A percentile compares a stretch with the other conserved stretches of the same genome.
Evolutionary conservation across 176 grass and related monocot species (phyloP).

Genomic region (Phoenix dactylifera): DNA sequence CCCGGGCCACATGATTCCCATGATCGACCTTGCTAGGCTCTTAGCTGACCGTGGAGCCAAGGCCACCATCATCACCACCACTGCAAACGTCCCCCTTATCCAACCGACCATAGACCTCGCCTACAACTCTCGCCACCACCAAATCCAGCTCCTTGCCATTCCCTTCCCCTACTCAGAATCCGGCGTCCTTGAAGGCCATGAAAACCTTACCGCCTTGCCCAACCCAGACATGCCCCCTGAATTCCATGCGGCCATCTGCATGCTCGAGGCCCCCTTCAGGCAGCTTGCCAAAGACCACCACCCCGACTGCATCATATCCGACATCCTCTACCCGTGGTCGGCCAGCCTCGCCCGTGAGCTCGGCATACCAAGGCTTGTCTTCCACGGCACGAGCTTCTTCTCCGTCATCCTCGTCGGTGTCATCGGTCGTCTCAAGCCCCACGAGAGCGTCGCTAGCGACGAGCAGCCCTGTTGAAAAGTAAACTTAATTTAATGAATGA

Average conservation of each 20-base stretch:
- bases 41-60: slow-evolving; percentile 43
- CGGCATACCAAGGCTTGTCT: too few species aligned
- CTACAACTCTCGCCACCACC: slow-evolving; percentile 18
- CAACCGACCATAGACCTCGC: slow-evolving; percentile 31
- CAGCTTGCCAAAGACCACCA: too few species aligned
- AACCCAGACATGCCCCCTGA: slow-evolving; percentile 3
- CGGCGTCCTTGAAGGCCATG: slow-evolving; percentile 32
- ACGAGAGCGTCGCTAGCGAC: too few species aligned
- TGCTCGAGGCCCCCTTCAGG: too few species aligned
- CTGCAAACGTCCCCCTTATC: slow-evolving; percentile 27
- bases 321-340: too few species aligned
- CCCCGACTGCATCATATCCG: too few species aligned
- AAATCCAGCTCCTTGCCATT: slow-evolving; percentile 19
- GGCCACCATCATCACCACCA: slow-evolving; percentile 55
- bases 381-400: too few species aligned
- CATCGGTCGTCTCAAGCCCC: too few species aligned
- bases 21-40: slow-evolving; percentile 42
- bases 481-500: too few species aligned
- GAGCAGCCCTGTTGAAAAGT: too few species aligned
- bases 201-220: slow-evolving; percentile 11
- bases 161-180: slow-evolving; percentile 38
- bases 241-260: not conserved
- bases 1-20: slow-evolving; percentile 50
- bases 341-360: too few species aligned
- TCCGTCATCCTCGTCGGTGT: too few species aligned